phyloP scores from a whole-genome alignment of 139 green algal species.

The Haematococcus lacustris region DNA sequence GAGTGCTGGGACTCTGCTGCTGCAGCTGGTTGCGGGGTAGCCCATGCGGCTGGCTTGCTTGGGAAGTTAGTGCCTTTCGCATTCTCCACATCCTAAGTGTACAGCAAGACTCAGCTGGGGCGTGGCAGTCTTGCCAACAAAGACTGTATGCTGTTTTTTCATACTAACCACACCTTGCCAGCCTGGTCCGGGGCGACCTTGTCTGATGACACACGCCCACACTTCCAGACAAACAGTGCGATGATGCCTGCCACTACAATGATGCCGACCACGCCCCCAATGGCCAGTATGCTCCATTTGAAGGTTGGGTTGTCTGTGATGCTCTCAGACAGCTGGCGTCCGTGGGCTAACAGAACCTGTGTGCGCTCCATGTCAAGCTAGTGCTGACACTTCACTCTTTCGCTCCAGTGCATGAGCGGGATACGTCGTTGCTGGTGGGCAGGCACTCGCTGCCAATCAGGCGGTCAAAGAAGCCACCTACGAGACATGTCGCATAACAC shows the following conservation, averaged over 20 bases:
- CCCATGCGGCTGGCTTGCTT: background rate
- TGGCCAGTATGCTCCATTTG: background rate
- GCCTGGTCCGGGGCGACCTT: background rate
- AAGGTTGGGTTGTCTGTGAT: slow-evolving; percentile 1
- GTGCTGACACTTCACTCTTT: too few relatives aligned
- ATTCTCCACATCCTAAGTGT: too few relatives aligned
- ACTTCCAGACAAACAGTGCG: background rate
- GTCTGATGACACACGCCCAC: background rate
- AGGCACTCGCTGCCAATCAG: too few relatives aligned
- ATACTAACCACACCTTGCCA: background rate
- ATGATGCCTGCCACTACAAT: background rate
- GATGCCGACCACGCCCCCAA: background rate
- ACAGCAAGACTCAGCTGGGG: background rate
- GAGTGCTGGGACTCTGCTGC: background rate
- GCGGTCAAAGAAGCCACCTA: too few relatives aligned
- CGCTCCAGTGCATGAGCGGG: too few relatives aligned
- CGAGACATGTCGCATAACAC: too few relatives aligned
- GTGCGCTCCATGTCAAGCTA: too few relatives aligned
- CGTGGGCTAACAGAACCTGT: too few relatives aligned
- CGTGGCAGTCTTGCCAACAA: background rate
- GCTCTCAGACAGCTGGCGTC: background rate
- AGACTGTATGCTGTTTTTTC: background rate
- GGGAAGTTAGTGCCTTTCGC: too few relatives aligned
- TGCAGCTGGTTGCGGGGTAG: background rate
- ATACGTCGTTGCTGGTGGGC: too few relatives aligned